A percentile compares a stretch with the other conserved stretches of the same genome.
Conservation (phyloP, 23 red algal species). For the Agarophyton chilense region DNA sequence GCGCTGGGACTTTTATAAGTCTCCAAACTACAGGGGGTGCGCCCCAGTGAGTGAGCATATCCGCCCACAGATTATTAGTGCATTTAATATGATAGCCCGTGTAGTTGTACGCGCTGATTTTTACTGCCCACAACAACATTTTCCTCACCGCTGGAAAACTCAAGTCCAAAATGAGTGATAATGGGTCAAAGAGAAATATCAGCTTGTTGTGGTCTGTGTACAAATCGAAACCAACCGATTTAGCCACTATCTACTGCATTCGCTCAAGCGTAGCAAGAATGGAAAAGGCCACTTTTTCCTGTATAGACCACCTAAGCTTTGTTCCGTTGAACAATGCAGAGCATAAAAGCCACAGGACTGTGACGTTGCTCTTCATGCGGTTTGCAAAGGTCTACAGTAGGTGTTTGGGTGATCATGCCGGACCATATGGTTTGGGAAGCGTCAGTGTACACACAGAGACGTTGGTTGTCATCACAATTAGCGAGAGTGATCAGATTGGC, state of each 20-base stretch:
- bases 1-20: background rate
- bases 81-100: background rate
- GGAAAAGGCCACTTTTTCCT: background rate
- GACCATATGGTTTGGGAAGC: background rate
- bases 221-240: background rate
- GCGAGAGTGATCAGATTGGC: background rate
- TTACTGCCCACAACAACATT: background rate
- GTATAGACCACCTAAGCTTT: background rate
- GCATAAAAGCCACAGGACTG: background rate
- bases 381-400: background rate
- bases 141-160: background rate
- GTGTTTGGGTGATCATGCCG: constrained; percentile 11
- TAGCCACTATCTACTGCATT: background rate
- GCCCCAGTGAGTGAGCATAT: background rate
- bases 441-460: constrained; percentile 13
- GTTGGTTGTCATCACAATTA: background rate
- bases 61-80: background rate
- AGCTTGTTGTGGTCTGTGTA: constrained; percentile 22
- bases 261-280: background rate
- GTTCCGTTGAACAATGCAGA: background rate
- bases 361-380: background rate
- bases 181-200: constrained; percentile 9
- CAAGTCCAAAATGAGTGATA: background rate
- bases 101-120: background rate
- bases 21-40: background rate